Base-by-base conservation (phyloP, 768 basidiomycete species). In the Phanerochaete sordida region DNA sequence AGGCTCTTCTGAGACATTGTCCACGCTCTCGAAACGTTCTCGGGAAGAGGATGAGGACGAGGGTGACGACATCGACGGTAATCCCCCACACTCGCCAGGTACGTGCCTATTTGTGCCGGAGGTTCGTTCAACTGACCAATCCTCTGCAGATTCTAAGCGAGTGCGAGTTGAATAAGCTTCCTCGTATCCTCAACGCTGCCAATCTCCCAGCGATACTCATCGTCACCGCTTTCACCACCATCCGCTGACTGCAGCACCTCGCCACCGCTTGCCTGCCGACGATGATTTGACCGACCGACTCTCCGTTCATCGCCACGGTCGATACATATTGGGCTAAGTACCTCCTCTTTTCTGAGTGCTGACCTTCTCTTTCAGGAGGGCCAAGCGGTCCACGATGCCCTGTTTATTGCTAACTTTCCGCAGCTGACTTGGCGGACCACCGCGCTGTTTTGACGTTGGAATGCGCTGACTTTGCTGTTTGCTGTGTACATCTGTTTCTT, bases 11-110 rank as follows among this genome's bases (percentile, higher is more conserved):
- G 51, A 53, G 15, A 62, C 61, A 16, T 30, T 60, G 23, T 64
- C 59, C 26, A 59, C 56, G 1, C 35, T 48, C 1, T 61, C 63
- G 9, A 64, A 64, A 52, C 63, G 63, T 19, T 60, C 63, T 24
- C 49, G 51, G 16, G 63, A 60, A 3, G 59, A 64, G 15, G 56
- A 61, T 3, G 61, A 62, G 6, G 58, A 57, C 26, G 62, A 57
- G 2, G 48, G 44, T 9, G 55, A 47, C 4, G 31, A 16, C 5
- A 2, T 16, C 12, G 21, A 55, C 6, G 28, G 35, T 8, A 26
- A 43, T 15, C 26, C 51, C 27, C 57, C 57, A 44, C 39, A 26
- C 21, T 31, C 57, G 28, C 57, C 57, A 62, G 57, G 61, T 62
- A 55, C 24, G 52, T 37, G 19, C 19, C 19, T 43, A 6, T 9